phyloP scores from a whole-genome alignment of 148 eudicot genomes.

The Gaultheria prostrata region DNA sequence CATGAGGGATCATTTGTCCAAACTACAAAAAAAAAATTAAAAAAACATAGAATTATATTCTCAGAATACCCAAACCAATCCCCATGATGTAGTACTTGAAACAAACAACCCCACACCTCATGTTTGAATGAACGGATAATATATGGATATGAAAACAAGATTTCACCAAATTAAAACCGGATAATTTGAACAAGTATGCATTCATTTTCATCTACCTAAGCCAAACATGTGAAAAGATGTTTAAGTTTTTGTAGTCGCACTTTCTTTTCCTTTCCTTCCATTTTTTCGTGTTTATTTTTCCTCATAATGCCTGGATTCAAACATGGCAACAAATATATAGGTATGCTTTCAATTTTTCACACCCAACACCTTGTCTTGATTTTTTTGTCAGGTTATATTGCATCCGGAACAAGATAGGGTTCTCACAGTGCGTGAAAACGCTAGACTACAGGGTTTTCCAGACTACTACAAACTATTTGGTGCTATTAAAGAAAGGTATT shows the following conservation, averaged over 20 bases:
- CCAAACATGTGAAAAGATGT: neutral
- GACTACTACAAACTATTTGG: conserved; percentile 68
- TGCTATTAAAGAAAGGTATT: conserved; percentile 63
- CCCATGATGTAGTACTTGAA: neutral
- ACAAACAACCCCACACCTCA: no score
- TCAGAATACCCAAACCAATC: neutral
- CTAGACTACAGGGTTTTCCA: conserved; percentile 82
- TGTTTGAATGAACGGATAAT: no score
- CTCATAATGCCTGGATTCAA: no score
- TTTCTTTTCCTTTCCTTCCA: no score
- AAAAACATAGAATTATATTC: neutral
- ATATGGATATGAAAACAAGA: no score
- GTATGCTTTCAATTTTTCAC: neutral
- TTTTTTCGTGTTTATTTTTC: no score
- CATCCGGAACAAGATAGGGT: conserved; percentile 79
- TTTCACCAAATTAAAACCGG: no score
- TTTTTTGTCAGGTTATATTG: conserved; percentile 29
- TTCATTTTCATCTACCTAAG: neutral
- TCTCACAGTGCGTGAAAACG: conserved; percentile 74
- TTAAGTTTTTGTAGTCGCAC: neutral
- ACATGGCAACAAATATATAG: neutral
- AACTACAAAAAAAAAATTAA: no score
- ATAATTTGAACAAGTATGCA: no score
- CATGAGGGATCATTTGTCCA: no score
- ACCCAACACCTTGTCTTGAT: neutral